These are phyloP conservation scores for Arthromyces matolae DNA, from an alignment of 768 basidiomycete species.

Conservation along the genomic window DNA sequence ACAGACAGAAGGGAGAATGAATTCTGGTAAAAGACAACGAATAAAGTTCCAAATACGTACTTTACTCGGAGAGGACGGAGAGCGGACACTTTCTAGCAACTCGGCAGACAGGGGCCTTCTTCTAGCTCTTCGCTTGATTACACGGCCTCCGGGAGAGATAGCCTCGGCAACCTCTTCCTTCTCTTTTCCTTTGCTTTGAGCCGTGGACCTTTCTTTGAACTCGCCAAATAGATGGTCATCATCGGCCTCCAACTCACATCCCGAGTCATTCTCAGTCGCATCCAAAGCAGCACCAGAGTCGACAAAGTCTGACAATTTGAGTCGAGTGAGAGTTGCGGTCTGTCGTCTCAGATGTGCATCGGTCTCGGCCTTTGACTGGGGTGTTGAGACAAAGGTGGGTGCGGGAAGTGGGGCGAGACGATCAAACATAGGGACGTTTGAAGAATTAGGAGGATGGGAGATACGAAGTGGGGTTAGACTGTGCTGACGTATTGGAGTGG, in stretches of 20 bases:
- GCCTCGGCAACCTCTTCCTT: constrained; percentile 62
- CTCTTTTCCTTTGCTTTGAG: constrained; percentile 40
- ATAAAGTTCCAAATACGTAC: constrained; percentile 25
- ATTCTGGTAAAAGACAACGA: constrained; percentile 2
- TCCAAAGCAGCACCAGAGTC: constrained; percentile 42
- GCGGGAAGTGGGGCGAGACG: constrained; percentile 52
- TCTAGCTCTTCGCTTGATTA: constrained; percentile 71
- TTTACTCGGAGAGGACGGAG: constrained; percentile 40
- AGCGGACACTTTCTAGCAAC: constrained; percentile 48
- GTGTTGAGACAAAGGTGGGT: constrained; percentile 49
- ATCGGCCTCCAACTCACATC: constrained; percentile 46
- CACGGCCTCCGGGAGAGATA: constrained; percentile 73
- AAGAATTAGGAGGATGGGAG: constrained; percentile 36
- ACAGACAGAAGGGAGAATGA: too few relatives aligned
- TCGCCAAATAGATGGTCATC: constrained; percentile 34
- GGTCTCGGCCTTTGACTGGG: constrained; percentile 52
- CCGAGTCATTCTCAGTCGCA: constrained; percentile 44
- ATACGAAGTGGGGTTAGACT: constrained; percentile 48
- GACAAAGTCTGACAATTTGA: constrained; percentile 56
- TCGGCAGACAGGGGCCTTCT: constrained; percentile 69
- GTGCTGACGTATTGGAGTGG: constrained; percentile 55
- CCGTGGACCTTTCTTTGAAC: constrained; percentile 21
- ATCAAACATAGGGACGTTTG: constrained; percentile 41
- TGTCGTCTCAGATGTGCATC: constrained; percentile 48
- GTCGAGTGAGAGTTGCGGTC: constrained; percentile 60